These are phyloP conservation scores for Penicillium palitans DNA, from an alignment of 2,329 filamentous ascomycete genomes.

Conservation along the genomic window DNA sequence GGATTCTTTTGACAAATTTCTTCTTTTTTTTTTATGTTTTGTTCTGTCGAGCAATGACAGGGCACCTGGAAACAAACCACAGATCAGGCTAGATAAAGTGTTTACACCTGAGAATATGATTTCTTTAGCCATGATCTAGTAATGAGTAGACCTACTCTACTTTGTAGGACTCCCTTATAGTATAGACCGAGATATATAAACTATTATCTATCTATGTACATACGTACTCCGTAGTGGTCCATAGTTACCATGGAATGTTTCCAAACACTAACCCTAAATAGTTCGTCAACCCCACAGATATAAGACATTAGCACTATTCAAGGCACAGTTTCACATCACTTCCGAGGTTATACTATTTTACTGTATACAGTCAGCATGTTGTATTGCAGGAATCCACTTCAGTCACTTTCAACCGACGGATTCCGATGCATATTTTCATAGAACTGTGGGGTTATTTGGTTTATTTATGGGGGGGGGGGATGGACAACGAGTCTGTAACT, in stretches of 20 bases:
- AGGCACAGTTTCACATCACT: background rate
- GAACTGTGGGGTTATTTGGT: background rate
- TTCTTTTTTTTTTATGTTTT: background rate
- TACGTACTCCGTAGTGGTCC: no score
- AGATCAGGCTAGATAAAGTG: conserved; percentile 3
- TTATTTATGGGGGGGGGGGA: background rate
- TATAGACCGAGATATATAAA: no score
- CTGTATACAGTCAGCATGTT: background rate
- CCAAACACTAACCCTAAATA: background rate
- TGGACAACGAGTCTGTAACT: background rate
- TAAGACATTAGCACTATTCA: background rate
- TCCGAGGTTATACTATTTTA: background rate
- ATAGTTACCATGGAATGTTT: background rate
- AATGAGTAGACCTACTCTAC: background rate
- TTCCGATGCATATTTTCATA: background rate
- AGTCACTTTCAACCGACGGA: background rate
- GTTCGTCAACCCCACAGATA: background rate
- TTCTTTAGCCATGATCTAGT: background rate
- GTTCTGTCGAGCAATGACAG: background rate
- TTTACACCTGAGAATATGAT: background rate
- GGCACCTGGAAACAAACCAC: background rate
- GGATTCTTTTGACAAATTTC: background rate
- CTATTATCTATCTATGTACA: no score
- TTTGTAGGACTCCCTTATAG: no score
- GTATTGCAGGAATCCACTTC: background rate